phyloP scores from a whole-genome alignment of 2,329 filamentous ascomycete genomes.

The Mycosphaerella sp. region DNA sequence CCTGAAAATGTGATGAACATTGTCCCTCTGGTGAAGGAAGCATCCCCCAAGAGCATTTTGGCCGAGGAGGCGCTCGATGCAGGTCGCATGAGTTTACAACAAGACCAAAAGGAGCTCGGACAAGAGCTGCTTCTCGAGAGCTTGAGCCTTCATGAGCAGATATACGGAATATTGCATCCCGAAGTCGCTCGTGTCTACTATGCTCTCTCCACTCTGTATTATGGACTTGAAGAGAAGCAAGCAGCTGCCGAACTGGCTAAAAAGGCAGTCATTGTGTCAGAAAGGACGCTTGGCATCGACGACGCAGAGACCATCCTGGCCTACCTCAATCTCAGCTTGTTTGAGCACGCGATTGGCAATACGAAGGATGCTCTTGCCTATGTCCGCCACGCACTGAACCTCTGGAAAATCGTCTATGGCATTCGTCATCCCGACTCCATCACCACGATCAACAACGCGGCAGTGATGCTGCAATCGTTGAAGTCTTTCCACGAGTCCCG shows the following conservation, averaged over 20 bases:
- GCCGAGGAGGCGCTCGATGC: slow-evolving; percentile 95
- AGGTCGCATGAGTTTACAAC: slow-evolving; percentile 89
- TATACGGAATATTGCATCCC: slow-evolving; percentile 94
- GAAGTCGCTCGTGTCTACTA: slow-evolving; percentile 96
- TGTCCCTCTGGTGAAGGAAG: slow-evolving; percentile 93
- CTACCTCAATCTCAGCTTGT: slow-evolving; percentile 92
- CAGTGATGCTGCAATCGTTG: slow-evolving; percentile 94
- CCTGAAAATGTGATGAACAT: slow-evolving; percentile 85
- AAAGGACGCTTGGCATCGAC: slow-evolving; percentile 89
- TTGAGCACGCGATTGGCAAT: slow-evolving; percentile 87
- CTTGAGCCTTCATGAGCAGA: slow-evolving; percentile 92
- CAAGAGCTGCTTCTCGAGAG: slow-evolving; percentile 96
- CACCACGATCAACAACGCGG: slow-evolving; percentile 97
- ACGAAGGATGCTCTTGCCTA: slow-evolving; percentile 82
- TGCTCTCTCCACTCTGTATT: slow-evolving; percentile 90
- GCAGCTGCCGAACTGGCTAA: slow-evolving; percentile 90
- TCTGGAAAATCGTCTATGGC: slow-evolving; percentile 98
- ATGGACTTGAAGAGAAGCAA: slow-evolving; percentile 95
- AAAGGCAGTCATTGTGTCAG: slow-evolving; percentile 93
- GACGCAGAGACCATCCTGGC: slow-evolving; percentile 88
- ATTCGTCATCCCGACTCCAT: slow-evolving; percentile 92
- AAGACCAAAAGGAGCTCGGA: slow-evolving; percentile 90
- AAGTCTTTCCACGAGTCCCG: slow-evolving; percentile 94
- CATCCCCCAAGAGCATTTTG: slow-evolving; percentile 78
- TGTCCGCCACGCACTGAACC: slow-evolving; percentile 82